Conservation (phyloP, 306 rosid genomes). For the Senna siamea region DNA sequence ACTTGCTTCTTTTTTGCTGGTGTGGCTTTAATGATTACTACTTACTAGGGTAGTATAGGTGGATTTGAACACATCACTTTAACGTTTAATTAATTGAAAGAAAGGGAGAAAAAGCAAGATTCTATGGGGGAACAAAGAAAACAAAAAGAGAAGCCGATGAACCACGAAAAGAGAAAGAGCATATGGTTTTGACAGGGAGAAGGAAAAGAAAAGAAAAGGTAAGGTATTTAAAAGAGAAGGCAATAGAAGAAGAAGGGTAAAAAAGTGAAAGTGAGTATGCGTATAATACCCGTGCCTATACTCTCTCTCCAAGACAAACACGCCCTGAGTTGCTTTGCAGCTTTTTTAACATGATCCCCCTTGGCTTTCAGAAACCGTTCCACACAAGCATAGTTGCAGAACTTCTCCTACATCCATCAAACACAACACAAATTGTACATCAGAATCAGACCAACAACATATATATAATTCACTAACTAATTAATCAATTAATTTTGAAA, state of each 20-base stretch:
- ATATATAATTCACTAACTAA: too few species aligned
- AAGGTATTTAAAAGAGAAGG: background rate
- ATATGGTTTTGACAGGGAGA: constrained; percentile 25
- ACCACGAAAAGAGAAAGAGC: constrained; percentile 31
- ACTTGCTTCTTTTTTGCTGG: background rate
- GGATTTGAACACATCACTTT: constrained; percentile 45
- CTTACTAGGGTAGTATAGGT: constrained; percentile 40
- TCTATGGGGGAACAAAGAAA: constrained; percentile 47
- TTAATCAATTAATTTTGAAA: background rate
- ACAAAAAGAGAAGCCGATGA: constrained; percentile 45
- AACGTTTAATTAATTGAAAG: constrained; percentile 52
- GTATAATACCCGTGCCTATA: constrained; percentile 64
- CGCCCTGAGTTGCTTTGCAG: constrained; percentile 82
- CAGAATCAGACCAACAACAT: background rate
- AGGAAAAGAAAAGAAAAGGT: background rate
- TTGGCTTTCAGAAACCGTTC: constrained; percentile 81
- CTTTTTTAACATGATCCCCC: constrained; percentile 89
- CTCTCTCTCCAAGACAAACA: constrained; percentile 97
- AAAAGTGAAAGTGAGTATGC: too few species aligned
- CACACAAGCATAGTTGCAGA: constrained; percentile 79
- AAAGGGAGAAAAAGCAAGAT: constrained; percentile 64
- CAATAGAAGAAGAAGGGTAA: background rate
- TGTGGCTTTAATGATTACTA: constrained; percentile 57
- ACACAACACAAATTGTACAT: background rate
- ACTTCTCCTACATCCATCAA: constrained; percentile 71